Evolutionary conservation across 2,329 filamentous ascomycete genomes (phyloP).

Genomic region (Alternaria panax): DNA sequence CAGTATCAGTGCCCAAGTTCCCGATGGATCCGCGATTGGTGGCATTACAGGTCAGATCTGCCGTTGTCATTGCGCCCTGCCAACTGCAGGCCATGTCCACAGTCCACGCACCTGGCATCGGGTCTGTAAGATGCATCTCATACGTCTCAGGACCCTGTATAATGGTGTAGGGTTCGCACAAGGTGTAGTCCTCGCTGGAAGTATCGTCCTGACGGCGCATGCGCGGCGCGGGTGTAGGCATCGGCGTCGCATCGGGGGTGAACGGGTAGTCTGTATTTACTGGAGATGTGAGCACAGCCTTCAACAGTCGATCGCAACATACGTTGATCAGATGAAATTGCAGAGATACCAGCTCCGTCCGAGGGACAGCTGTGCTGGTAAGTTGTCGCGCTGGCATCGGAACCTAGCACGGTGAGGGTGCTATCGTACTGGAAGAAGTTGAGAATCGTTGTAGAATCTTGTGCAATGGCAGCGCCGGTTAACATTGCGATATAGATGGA

Average conservation of each 20-base stretch:
- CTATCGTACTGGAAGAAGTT: conserved; percentile 17
- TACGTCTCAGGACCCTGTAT: conserved; percentile 33
- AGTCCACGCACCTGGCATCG: conserved; percentile 26
- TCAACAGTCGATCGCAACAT: not conserved
- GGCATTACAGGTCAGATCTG: conserved; percentile 32
- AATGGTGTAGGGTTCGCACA: conserved; percentile 35
- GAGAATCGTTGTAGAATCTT: conserved; percentile 28
- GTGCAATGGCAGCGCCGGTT: conserved; percentile 27
- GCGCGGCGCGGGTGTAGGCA: conserved; percentile 26
- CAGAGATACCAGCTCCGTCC: conserved; percentile 17
- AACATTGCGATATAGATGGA: conserved; percentile 24
- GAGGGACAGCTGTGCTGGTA: conserved; percentile 30
- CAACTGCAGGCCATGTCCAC: conserved; percentile 32
- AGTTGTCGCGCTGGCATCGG: conserved; percentile 32
- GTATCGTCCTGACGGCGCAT: conserved; percentile 24
- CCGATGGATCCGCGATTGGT: conserved; percentile 20
- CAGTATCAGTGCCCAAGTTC: not conserved
- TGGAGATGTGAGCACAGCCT: not conserved
- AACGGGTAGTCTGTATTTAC: not conserved
- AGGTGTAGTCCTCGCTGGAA: conserved; percentile 4
- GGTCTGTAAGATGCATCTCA: conserved; percentile 31
- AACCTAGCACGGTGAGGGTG: conserved; percentile 31
- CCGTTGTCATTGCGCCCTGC: conserved; percentile 28
- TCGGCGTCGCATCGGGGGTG: conserved; percentile 2
- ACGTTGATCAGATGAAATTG: conserved; percentile 8